Evolutionary conservation across 2,329 filamentous ascomycete species (phyloP), one percentile per base, ranked within the genome.

Genomic region (Calonectria henricotiae): DNA sequence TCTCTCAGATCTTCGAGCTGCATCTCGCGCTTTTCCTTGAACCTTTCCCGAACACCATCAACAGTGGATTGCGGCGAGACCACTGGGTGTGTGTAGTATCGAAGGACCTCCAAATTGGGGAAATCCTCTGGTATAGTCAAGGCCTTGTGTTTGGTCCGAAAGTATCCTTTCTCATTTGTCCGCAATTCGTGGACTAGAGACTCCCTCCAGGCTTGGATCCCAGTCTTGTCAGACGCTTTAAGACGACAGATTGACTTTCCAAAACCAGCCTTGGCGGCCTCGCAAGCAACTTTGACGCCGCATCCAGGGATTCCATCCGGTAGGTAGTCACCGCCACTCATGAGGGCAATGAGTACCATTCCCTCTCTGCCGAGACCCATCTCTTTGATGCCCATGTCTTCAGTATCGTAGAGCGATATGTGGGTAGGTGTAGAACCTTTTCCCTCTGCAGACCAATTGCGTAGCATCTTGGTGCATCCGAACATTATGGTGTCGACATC

Each of bases 401-500:
- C 81, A 0, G 89, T 89, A 67, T 94, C 90, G 80, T 98, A 97
- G 58, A 97, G 85, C 49, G 92, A 94, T 64, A 98, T 92, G 78
- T 98, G 96, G 0, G 96, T 98, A 0, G 95, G 94, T 0, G 86
- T 85, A 75, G 86, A 84, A n/a, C 85, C 87, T 51, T 85, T 87
- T 13, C 86, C 87, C 79, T 97, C 94, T 3, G 93, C 88, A 0
- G 93, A 93, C 91, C 94, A 98, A 77, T 94, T 96, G 62, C 94
- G 89, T 47, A 98, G 83, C 0, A 93, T 96, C 43, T 90, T 83
- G 0, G 89, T 91, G 73, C 94, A 96, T 1, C 96, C 96, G 83
- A 98, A 98, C 96, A 98, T 98, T 77, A 98, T 89, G 2, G 96
- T 96, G 80, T 99, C 96, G 49, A 98, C 95, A 85, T 99, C 96